Percentiles rank a stretch among this genome's conserved stretches.
Conservation (phyloP, 1,139 yeast genomes). For the Nakaseomyces glabratus region DNA sequence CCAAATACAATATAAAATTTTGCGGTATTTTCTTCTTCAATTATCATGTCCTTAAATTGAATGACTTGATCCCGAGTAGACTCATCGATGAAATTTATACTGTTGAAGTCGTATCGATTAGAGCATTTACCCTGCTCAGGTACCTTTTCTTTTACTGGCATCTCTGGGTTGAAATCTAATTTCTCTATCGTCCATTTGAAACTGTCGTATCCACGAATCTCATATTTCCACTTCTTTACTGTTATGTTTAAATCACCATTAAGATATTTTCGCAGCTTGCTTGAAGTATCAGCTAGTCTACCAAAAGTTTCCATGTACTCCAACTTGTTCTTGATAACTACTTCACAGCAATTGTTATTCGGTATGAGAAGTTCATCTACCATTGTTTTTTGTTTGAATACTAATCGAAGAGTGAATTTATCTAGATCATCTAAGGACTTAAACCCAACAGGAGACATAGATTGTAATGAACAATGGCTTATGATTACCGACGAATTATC, state of each 20-base stretch:
- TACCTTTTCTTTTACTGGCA: neutral
- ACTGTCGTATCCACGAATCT: neutral
- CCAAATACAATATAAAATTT: constrained; percentile 17
- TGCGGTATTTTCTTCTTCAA: constrained; percentile 3
- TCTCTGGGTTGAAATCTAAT: neutral
- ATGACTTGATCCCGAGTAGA: neutral
- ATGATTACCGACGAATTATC: no score
- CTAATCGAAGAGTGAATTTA: no score
- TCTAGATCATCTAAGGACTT: no score
- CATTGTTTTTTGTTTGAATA: no score
- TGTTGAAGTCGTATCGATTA: neutral
- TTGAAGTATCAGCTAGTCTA: constrained; percentile 8
- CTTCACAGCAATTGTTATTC: constrained; percentile 15
- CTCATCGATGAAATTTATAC: neutral
- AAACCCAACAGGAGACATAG: no score
- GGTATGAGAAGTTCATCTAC: constrained; percentile 7
- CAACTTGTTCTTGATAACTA: constrained; percentile 8
- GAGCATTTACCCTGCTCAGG: neutral
- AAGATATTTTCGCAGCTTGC: neutral
- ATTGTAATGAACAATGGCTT: no score
- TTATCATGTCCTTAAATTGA: constrained; percentile 1
- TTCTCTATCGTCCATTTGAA: neutral
- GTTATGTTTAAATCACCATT: neutral
- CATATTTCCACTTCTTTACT: neutral
- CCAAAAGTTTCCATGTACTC: constrained; percentile 8